Evolutionary conservation across 2,329 filamentous ascomycete genomes (phyloP).

Genomic region (Byssochlamys sp.): DNA sequence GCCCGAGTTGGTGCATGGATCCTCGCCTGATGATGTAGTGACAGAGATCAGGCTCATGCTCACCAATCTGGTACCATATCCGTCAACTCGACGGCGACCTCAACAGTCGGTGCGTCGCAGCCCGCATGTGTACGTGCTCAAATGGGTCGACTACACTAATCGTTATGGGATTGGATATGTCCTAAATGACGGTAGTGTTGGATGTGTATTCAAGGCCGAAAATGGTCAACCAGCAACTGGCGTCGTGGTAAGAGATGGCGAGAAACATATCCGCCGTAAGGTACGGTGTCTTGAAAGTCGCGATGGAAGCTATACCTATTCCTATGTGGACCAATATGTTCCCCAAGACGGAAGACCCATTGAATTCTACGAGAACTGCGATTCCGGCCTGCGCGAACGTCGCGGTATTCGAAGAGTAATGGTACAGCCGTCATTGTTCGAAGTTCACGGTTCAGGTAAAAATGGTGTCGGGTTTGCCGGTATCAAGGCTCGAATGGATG

Average conservation of each 20-base stretch:
- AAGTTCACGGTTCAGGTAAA: slow-evolving; percentile 21
- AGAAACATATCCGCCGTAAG: slow-evolving; percentile 37
- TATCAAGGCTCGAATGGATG: slow-evolving; percentile 24
- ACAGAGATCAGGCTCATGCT: slow-evolving; percentile 31
- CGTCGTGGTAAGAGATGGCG: slow-evolving; percentile 38
- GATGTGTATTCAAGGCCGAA: slow-evolving; percentile 41
- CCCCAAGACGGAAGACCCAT: slow-evolving; percentile 33
- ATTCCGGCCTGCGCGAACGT: slow-evolving; percentile 20
- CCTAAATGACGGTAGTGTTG: slow-evolving; percentile 42
- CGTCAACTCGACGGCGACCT: slow-evolving; percentile 21
- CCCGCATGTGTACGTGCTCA: slow-evolving; percentile 40
- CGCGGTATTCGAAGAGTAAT: slow-evolving; percentile 33
- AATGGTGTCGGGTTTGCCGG: slow-evolving; percentile 13
- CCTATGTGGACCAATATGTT: slow-evolving; percentile 36
- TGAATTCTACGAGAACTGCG: slow-evolving; percentile 41
- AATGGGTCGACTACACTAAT: slow-evolving; percentile 46
- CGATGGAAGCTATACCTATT: slow-evolving; percentile 22
- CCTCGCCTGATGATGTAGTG: slow-evolving; percentile 31
- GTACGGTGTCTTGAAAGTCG: slow-evolving; percentile 29
- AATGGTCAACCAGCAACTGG: slow-evolving; percentile 35
- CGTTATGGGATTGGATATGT: slow-evolving; percentile 44
- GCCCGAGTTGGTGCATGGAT: slow-evolving; percentile 28
- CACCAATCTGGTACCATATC: slow-evolving; percentile 24
- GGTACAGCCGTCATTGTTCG: slow-evolving; percentile 33
- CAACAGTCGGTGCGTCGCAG: slow-evolving; percentile 16